These are phyloP conservation scores for Golubevia sp. DNA, from an alignment of 1,284 basidiomycete species.

Conservation along the genomic window DNA sequence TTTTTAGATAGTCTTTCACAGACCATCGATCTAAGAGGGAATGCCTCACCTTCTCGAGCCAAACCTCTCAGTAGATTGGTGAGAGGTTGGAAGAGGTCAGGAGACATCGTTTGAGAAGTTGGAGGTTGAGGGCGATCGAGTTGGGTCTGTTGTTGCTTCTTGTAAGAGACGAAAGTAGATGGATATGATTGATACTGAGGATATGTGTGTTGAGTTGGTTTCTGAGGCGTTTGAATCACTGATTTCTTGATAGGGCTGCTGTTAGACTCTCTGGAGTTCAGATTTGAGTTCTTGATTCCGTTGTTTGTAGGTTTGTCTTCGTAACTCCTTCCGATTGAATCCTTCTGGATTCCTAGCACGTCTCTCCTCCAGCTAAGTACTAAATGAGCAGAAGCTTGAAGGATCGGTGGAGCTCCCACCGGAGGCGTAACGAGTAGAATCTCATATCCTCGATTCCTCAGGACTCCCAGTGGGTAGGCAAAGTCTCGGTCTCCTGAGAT, in stretches of 20 bases:
- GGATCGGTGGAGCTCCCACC: conserved; percentile 41
- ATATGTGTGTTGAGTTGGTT: neutral
- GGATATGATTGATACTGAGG: neutral
- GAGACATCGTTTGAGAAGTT: conserved; percentile 18
- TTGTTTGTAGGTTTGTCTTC: conserved; percentile 1
- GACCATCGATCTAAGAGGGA: conserved; percentile 31
- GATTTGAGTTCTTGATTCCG: no score
- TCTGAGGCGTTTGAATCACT: conserved; percentile 14
- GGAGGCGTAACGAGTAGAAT: conserved; percentile 44
- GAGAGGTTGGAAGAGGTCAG: conserved; percentile 32
- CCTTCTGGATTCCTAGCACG: conserved; percentile 35
- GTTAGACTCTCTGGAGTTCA: conserved; percentile 6
- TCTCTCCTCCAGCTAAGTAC: conserved; percentile 48
- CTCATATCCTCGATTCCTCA: conserved; percentile 38
- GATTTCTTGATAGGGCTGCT: conserved; percentile 2
- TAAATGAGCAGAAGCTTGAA: conserved; percentile 42
- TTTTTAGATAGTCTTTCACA: conserved; percentile 19
- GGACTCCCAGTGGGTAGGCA: conserved; percentile 43
- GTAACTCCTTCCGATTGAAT: conserved; percentile 32
- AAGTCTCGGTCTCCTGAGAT: conserved; percentile 52
- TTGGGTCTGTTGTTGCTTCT: neutral
- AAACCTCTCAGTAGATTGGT: conserved; percentile 30
- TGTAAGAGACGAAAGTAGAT: neutral
- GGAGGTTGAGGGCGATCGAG: conserved; percentile 5
- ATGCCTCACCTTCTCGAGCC: conserved; percentile 28